Evolutionary conservation across 495 filamentous ascomycete species (phyloP).

Genomic region (Pyronema omphalodes): DNA sequence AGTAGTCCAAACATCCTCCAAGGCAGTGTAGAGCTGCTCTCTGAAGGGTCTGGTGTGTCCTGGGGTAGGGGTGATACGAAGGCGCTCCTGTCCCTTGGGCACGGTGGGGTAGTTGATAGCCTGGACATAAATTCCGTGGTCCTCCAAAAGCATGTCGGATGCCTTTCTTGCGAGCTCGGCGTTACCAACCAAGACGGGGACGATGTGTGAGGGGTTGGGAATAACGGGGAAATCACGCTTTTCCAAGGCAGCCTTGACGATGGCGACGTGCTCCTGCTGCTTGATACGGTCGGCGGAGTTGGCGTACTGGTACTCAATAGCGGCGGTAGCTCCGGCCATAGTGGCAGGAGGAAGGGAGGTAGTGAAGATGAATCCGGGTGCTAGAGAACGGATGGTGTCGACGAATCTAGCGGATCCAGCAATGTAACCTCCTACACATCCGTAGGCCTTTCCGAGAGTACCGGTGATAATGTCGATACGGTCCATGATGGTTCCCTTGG

Average conservation of each 20-base stretch:
- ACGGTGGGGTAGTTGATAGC: conserved; percentile 99
- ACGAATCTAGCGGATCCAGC: conserved; percentile 76
- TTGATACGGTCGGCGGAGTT: conserved; percentile 67
- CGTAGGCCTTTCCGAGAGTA: conserved; percentile 92
- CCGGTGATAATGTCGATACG: conserved; percentile 94
- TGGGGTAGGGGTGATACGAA: conserved; percentile 88
- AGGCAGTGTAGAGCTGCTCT: conserved; percentile 64
- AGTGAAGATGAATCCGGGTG: conserved; percentile 97
- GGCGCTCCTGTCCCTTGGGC: conserved; percentile 82
- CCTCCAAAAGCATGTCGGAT: conserved; percentile 68
- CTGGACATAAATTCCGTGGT: conserved; percentile 90
- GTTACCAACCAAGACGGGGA: conserved; percentile 83
- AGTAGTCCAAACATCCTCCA: conserved; percentile 72
- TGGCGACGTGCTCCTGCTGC: conserved; percentile 88
- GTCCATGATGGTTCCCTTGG: conserved; percentile 79
- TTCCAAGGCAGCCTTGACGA: conserved; percentile 63
- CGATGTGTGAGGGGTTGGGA: conserved; percentile 89
- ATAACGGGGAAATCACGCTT: conserved; percentile 83
- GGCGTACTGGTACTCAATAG: conserved; percentile 78
- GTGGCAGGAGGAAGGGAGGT: conserved; percentile 92
- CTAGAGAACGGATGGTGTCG: conserved; percentile 87
- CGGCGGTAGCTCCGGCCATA: conserved; percentile 83
- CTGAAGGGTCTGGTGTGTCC: conserved; percentile 69
- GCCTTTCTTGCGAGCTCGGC: conserved; percentile 85
- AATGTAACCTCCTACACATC: conserved; percentile 94